Evolutionary conservation across 1,139 yeast genomes (phyloP), one percentile per base, ranked within the genome.

Genomic region (Pichia sp.): DNA sequence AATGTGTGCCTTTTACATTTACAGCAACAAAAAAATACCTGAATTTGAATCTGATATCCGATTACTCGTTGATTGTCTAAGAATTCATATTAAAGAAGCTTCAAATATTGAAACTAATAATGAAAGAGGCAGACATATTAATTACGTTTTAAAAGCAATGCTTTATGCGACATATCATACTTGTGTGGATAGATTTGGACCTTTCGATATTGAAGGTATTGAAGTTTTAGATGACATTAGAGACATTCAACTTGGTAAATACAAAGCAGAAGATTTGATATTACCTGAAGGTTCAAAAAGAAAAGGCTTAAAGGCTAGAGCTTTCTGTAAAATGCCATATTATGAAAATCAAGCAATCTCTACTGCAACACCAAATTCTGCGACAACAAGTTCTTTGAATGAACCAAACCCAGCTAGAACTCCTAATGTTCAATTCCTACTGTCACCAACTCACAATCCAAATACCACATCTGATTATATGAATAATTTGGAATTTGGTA

Each of bases 1-100:
- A 2, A 35, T 60, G 11, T 47, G 55, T 39, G 54, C 56, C 11
- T 50, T 48, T 19, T 48, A 51, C 28, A 34, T 60, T 19, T 51
- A 53, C 23, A 37, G 34, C 1, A 22, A 34, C 18, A 38, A 8
- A 11, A 15, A 40, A 4, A 5, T 15, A 5, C 2, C 2, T 10
- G 40, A 38, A 4, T 47, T 49, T 4, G 34, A 42, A 18, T 28
- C 37, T 3, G 61, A 59, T 43, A 35, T 58, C 9, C 40, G 50
- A 17, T 41, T 52, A 30, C 32, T 59, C 38, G 39, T 54, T 22
- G 36, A 39, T 11, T 43, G 47, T 3, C 28, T 51, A 6, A 45
- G 33, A 10, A 24, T 42, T 9, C 54, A 49, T 42, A 48, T 55
- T 24, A 32, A 41, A 6, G 46, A 39, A 15, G 42, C 42, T 33